Percentiles rank a stretch among this genome's conserved stretches.
Evolutionary conservation across 768 basidiomycete genomes (phyloP).

Genomic region (Hirschioporus abietinus): DNA sequence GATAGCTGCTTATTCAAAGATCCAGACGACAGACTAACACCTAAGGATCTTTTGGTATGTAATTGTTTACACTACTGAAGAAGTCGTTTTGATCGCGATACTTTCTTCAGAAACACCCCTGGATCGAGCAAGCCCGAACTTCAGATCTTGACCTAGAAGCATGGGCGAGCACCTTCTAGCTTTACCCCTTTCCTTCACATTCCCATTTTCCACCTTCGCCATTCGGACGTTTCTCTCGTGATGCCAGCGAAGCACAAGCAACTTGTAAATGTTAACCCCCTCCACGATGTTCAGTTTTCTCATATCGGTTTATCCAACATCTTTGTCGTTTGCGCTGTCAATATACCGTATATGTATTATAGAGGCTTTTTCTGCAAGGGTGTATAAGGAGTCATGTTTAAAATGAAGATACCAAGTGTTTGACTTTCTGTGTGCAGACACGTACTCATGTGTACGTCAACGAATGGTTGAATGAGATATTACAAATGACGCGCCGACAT

Average conservation of each 20-base stretch:
- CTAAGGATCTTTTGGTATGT: conserved; percentile 81
- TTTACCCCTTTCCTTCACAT: not conserved
- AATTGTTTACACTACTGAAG: conserved; percentile 3
- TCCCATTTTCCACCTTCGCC: not conserved
- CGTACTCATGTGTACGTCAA: not conserved
- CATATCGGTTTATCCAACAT: not conserved
- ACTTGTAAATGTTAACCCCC: not conserved
- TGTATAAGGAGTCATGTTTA: not conserved
- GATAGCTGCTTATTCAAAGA: conserved; percentile 91
- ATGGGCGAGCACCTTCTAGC: conserved; percentile 71
- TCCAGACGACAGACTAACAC: conserved; percentile 74
- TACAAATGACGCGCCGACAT: not conserved
- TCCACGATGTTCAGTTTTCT: not conserved
- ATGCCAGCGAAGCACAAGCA: not conserved
- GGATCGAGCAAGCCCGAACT: conserved; percentile 61
- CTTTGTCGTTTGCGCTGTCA: not conserved
- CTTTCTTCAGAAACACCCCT: conserved; percentile 55
- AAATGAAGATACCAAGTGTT: not conserved
- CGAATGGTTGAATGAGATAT: too few species aligned
- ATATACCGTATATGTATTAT: not conserved
- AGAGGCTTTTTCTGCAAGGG: not conserved
- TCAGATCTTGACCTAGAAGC: conserved; percentile 68
- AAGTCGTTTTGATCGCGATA: not conserved
- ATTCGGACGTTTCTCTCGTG: not conserved
- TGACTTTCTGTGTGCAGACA: not conserved